Evolutionary conservation across 2,329 filamentous ascomycete species (phyloP), one percentile per base, ranked within the genome.

Genomic region (Cladosporium cucumerinum): DNA sequence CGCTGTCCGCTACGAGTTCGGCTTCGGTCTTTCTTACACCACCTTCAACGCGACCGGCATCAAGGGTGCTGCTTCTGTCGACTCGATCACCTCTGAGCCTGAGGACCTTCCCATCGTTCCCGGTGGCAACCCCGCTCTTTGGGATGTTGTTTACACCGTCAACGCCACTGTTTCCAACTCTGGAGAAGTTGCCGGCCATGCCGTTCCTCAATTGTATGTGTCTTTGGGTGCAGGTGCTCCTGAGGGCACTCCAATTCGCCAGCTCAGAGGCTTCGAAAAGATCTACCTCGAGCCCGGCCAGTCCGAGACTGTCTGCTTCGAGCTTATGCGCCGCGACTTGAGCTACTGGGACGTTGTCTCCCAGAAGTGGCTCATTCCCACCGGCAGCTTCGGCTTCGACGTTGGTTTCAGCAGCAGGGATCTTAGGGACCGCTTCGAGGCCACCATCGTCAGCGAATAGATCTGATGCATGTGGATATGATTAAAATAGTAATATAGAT

Each of bases 11-110:
- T 96, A 88, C 73, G 89, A 91, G 57, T 97, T 96, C 70, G 93
- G 93, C 0, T 93, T 87, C 66, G 93, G 93, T 0, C 82, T 96
- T 2, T 91, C 88, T 62, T 96, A 94, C 78, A 92, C 91, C 0
- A 84, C 79, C 1, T 95, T 93, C 74, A 78, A 84, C 12, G 65
- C 69, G 58, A 49, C 51, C 28, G 78, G 3, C 71, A 77, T 3
- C 32, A 78, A 78, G 66, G 67, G 79, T 14, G 73, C 72, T 8
- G 60, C 60, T 1, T 30, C 60, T 51, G 25, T 48, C 34, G 73
- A 77, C 49, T 76, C 77, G 7, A 65, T 72, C 23, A 67, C 67
- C 16, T 70, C 71, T 58, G 36, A 57, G 46, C 55, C 57, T n/a
- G 63, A 61, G 14, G 60, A 62, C 49, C 60, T 62, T 12, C 52